Conservation (phyloP, 83 land plant genomes). For the Diphasiastrum complanatum region DNA sequence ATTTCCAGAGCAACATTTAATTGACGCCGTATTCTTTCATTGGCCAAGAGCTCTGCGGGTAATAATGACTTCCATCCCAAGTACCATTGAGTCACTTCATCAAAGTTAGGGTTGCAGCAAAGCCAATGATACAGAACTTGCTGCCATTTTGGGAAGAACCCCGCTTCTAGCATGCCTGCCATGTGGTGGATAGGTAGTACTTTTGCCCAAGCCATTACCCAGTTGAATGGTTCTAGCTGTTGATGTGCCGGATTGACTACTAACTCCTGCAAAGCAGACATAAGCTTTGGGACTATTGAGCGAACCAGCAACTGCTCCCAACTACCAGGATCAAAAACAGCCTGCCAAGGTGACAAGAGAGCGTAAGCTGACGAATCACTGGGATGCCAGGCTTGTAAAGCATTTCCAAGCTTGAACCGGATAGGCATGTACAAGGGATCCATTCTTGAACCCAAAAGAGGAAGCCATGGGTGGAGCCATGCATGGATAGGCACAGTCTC, state of each 20-base stretch:
- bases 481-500: slow-evolving; percentile 85
- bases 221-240: slow-evolving; percentile 62
- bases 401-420: slow-evolving; percentile 56
- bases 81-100: slow-evolving; percentile 79
- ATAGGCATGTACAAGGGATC: slow-evolving; percentile 67
- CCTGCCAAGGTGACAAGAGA: slow-evolving; percentile 84
- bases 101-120: slow-evolving; percentile 66
- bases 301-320: slow-evolving; percentile 83
- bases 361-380: slow-evolving; percentile 79
- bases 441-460: slow-evolving; percentile 56
- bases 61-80: slow-evolving; percentile 82
- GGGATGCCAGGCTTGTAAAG: slow-evolving; percentile 89
- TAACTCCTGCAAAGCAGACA: slow-evolving; percentile 61
- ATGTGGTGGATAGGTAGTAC: slow-evolving; percentile 75
- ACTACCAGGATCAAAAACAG: slow-evolving; percentile 82
- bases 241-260: slow-evolving; percentile 75
- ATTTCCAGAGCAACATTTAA: slow-evolving; percentile 68
- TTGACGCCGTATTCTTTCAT: slow-evolving; percentile 62
- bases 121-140: slow-evolving; percentile 90
- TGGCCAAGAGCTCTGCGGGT: slow-evolving; percentile 63
- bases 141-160: slow-evolving; percentile 83
- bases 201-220: slow-evolving; percentile 86
- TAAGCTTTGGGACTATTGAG: slow-evolving; percentile 74
- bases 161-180: slow-evolving; percentile 64
- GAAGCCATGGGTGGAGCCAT: slow-evolving; percentile 96